Evolutionary conservation across 106 monocot genomes (phyloP).

Genomic region (Dioscorea alata): DNA sequence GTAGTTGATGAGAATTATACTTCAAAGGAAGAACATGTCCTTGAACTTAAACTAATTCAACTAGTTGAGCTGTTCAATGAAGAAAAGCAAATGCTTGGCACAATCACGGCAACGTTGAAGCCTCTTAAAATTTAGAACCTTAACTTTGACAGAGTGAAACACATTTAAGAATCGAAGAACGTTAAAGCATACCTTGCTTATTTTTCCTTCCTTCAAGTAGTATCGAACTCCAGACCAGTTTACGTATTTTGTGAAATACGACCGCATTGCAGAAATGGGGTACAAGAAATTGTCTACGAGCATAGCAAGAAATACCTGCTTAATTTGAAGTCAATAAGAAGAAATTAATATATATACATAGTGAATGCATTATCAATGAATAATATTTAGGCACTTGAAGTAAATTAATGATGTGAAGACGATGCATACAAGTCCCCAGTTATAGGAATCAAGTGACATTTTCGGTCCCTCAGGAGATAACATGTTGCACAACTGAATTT

Average conservation of each 20-base stretch:
- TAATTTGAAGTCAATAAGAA: conserved; percentile 1
- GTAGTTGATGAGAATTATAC: too few relatives aligned
- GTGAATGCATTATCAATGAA: too few relatives aligned
- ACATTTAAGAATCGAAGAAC: too few relatives aligned
- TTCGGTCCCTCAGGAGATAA: conserved; percentile 81
- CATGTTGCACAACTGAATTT: conserved; percentile 83
- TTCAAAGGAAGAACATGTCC: too few relatives aligned
- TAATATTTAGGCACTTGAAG: too few relatives aligned
- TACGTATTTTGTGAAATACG: conserved; percentile 79
- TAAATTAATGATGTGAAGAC: not conserved
- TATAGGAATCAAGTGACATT: conserved; percentile 78
- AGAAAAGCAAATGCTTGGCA: too few relatives aligned
- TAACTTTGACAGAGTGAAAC: too few relatives aligned
- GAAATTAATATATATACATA: too few relatives aligned
- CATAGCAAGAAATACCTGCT: conserved; percentile 84
- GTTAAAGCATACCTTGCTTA: conserved; percentile 53
- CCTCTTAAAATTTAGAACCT: too few relatives aligned
- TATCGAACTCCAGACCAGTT: conserved; percentile 96
- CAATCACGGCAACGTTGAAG: too few relatives aligned
- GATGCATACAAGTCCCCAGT: conserved; percentile 90
- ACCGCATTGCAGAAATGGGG: conserved; percentile 75
- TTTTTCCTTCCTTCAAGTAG: conserved; percentile 77
- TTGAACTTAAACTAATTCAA: too few relatives aligned
- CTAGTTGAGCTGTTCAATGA: too few relatives aligned
- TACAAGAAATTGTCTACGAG: conserved; percentile 93